Evolutionary conservation across 768 basidiomycete genomes (phyloP), one percentile per base, ranked within the genome.

Genomic region (Amanita inopinata): DNA sequence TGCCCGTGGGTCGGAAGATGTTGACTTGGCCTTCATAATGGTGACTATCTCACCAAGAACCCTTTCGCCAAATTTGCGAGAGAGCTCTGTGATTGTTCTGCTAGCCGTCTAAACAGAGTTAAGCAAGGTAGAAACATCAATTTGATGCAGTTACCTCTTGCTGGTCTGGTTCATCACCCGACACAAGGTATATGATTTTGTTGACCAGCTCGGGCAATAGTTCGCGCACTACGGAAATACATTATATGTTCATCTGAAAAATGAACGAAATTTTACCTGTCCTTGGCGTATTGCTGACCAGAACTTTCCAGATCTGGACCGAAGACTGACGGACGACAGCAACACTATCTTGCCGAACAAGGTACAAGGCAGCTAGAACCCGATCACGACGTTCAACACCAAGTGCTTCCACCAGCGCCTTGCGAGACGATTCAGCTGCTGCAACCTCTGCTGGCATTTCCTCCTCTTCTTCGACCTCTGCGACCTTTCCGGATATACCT

Each of bases 301-400:
- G 70, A 3, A 91, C 94, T 63, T 98, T 98, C 96, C 96, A 99
- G 49, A 98, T 96, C 45, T 90, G 90, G 33, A 94, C 77, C 0
- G 93, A 87, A 2, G 90, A 79, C 57, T 90, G 87, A 30, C 94
- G 80, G 27, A 98, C 93, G 33, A 81, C 74, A 31, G 77, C 80
- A 50, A 96, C 88, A 9, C 86, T 73, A 60, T 98, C 96, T 59
- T 98, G 94, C 34, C 93, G 80, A 40, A 92, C 87, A 50, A 98
- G 71, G 60, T 93, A 99, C 40, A 99, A 62, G 1, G 85, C 85
- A 5, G 91, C 83, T 35, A 99, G 66, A 27, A 98, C 88, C 19
- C 91, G 79, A 59, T 98, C 91, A 24, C 93, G 74, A 34, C 90
- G 80, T 49, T 97, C 90, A 8, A 69, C 62, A 27, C 94, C 96